Evolutionary conservation across 495 filamentous ascomycete species (phyloP).

Genomic region (Penicillium odoratum): DNA sequence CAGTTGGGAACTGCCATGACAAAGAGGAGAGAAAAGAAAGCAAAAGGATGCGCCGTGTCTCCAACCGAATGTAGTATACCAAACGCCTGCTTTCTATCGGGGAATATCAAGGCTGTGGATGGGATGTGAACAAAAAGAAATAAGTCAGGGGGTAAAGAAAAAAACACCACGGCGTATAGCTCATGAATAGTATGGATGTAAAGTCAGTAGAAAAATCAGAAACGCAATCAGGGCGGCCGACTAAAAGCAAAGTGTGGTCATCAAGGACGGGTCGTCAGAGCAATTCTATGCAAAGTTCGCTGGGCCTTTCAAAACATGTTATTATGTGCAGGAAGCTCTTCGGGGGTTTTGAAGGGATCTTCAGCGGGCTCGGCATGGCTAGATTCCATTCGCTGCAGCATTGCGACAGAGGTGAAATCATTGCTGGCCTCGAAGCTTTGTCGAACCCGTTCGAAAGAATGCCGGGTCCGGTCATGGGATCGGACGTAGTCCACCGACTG

Average conservation of each 20-base stretch:
- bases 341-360: slow-evolving; percentile 38
- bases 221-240: slow-evolving; percentile 16
- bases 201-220: slow-evolving; percentile 28
- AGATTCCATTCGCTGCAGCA: slow-evolving; percentile 81
- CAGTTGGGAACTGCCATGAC: slow-evolving; percentile 10
- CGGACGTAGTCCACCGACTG: slow-evolving; percentile 68
- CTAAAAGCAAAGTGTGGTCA: slow-evolving; percentile 26
- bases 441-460: slow-evolving; percentile 50
- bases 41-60: slow-evolving; percentile 35
- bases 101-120: slow-evolving; percentile 40
- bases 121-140: slow-evolving; percentile 10
- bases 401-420: slow-evolving; percentile 86
- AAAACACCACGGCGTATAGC: slow-evolving; percentile 33
- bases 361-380: slow-evolving; percentile 43
- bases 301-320: slow-evolving; percentile 27
- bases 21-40: slow-evolving; percentile 14
- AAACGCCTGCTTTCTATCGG: slow-evolving; percentile 51
- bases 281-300: slow-evolving; percentile 29
- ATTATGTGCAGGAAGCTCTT: slow-evolving; percentile 40
- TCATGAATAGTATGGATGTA: slow-evolving; percentile 29
- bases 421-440: slow-evolving; percentile 81
- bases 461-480: slow-evolving; percentile 73
- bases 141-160: slow-evolving; percentile 18
- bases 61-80: slow-evolving; percentile 37
- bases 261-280: slow-evolving; percentile 37